Percentiles rank a stretch among this genome's conserved stretches.
Conservation (phyloP, 192 early-diverging fungal genomes). For the Podila epicladia region DNA sequence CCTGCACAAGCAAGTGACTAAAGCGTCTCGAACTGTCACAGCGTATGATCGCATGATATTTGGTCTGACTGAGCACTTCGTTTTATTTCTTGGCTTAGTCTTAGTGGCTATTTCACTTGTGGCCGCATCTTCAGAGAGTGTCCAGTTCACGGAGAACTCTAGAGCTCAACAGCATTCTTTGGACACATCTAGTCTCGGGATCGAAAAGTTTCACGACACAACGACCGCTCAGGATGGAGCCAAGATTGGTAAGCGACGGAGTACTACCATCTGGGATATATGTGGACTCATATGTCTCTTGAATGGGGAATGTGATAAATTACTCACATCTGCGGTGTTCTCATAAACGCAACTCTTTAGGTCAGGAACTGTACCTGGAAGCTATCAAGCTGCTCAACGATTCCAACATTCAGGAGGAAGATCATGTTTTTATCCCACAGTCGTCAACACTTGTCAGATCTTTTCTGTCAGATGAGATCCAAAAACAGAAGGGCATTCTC, state of each 20-base stretch:
- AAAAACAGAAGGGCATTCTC: slow-evolving; percentile 45
- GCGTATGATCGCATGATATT: no score
- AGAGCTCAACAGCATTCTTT: not conserved
- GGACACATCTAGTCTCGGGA: not conserved
- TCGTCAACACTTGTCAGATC: slow-evolving; percentile 25
- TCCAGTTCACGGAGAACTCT: not conserved
- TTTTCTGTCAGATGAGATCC: slow-evolving; percentile 35
- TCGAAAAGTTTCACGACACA: slow-evolving; percentile 1
- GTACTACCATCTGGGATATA: no score
- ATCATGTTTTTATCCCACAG: slow-evolving; percentile 34
- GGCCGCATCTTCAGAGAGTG: not conserved
- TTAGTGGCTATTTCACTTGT: not conserved
- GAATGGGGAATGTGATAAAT: not conserved
- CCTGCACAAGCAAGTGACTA: slow-evolving; percentile 29
- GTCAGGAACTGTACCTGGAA: slow-evolving; percentile 27
- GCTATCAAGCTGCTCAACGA: slow-evolving; percentile 17
- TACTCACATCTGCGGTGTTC: not conserved
- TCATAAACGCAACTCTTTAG: not conserved
- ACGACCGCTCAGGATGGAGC: not conserved
- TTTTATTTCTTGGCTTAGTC: not conserved
- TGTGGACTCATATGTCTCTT: not conserved
- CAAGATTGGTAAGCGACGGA: not conserved
- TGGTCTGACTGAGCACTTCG: no score
- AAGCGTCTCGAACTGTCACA: no score
- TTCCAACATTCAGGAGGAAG: slow-evolving; percentile 16